Conservation (phyloP, 2,329 filamentous ascomycete genomes). For the Echinosphaeria canescens region DNA sequence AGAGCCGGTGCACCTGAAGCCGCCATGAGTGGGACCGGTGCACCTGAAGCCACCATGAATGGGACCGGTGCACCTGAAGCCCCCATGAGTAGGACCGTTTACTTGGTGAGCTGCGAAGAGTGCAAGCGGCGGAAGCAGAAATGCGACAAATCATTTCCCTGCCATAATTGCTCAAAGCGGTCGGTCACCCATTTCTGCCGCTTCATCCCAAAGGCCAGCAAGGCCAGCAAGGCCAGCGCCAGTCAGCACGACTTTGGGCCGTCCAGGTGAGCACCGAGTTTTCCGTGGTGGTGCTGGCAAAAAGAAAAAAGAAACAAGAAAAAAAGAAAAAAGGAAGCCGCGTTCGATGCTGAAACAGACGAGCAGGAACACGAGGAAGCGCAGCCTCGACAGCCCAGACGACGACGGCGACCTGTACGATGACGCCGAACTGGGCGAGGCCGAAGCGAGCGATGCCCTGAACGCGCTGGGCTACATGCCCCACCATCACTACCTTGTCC, state of each 20-base stretch:
- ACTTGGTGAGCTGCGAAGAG: too few relatives aligned
- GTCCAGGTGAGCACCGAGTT: too few relatives aligned
- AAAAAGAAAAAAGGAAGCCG: too few relatives aligned
- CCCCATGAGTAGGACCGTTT: too few relatives aligned
- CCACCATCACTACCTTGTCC: conserved; percentile 5
- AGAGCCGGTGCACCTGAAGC: too few relatives aligned
- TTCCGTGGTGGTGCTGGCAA: too few relatives aligned
- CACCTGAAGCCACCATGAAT: too few relatives aligned
- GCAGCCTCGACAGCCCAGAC: background rate
- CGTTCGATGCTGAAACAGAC: too few relatives aligned
- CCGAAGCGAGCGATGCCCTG: conserved; percentile 5
- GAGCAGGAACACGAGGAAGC: conserved; percentile 3
- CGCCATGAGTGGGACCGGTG: too few relatives aligned
- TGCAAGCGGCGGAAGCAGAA: conserved; percentile 28
- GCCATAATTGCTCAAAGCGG: conserved; percentile 23
- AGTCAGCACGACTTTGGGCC: too few relatives aligned
- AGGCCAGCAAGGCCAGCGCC: conserved; percentile 7
- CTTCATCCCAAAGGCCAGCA: conserved; percentile 8
- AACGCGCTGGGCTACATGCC: conserved; percentile 7
- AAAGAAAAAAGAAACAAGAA: too few relatives aligned
- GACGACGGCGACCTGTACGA: conserved; percentile 2
- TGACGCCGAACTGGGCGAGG: conserved; percentile 3
- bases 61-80: too few relatives aligned
- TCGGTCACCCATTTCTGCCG: conserved; percentile 24
- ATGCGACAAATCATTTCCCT: conserved; percentile 26